Base-by-base conservation (phyloP, 176 grass and related monocot species). In the Phoenix roebelenii region DNA sequence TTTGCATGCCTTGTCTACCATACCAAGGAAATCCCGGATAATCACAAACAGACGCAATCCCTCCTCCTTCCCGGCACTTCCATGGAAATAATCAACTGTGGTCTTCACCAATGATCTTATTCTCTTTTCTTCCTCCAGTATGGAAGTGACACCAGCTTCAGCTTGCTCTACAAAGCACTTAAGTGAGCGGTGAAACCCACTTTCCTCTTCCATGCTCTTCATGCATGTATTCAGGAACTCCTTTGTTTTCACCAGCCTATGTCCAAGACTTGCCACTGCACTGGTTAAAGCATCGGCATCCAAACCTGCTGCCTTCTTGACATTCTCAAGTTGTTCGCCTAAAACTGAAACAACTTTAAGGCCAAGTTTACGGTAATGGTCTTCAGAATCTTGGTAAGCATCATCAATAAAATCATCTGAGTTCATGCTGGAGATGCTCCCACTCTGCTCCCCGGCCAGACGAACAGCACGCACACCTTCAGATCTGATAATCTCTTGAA, bases 1-100 rank as follows among this genome's bases (percentile, higher is more conserved):
- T 64, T 85, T 89, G 73, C 93, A 89, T 39, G 76, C 76, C 76
- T 70, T 98, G 44, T 88, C 93, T 58, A 90, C 67, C 74, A 98
- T 88, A 52, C 61, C 52, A 18, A 98, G 77, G 54, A 88, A 92
- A 64, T 98, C 84, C 26, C 87, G 69, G 19, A 92, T 81, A 15
- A 98, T 50, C 22, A 85, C 82, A 70, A 98, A 98, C 72, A 98
- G 73, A 15, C 79, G 73, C 17, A 98, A 63, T 5, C 87, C 84
- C 71, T 98, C 93, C 1, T 92, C 93, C 60, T 98, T 98, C 12
- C 75, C 79, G 16, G 76, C 57, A 61, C 71, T 92, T 3, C 86
- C 86, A 18, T 91, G 87, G 65, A 97, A 97, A 78, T 68, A 97
- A 59, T 88, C 67, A 0, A 70, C 79, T 15, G 84, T 97, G 16